phyloP scores from a whole-genome alignment of 805 yeast genomes.

The Myxozyma neglecta region DNA sequence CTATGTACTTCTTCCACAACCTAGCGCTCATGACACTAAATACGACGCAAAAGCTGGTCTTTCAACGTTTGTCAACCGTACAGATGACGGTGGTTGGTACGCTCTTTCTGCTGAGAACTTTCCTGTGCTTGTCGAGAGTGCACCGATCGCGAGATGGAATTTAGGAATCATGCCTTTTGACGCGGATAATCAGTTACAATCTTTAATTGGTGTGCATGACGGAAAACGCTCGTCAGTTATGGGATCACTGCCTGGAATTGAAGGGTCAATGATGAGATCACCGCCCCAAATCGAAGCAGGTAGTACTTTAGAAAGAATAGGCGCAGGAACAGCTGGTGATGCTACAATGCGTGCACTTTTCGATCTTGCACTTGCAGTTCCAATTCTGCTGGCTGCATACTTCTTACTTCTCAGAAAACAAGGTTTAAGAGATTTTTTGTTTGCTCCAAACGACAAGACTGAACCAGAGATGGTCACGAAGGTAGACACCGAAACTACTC shows the following conservation, averaged over 20 bases:
- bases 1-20: slow-evolving; percentile 44
- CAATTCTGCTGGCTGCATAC: slow-evolving; percentile 14
- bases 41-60: slow-evolving; percentile 34
- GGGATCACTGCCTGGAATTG: slow-evolving; percentile 17
- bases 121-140: slow-evolving; percentile 78
- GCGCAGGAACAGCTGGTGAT: neutral
- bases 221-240: slow-evolving; percentile 33
- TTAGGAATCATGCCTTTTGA: slow-evolving; percentile 14
- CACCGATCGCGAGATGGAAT: slow-evolving; percentile 67
- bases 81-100: slow-evolving; percentile 67
- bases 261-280: slow-evolving; percentile 4
- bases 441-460: neutral
- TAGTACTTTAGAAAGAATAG: neutral
- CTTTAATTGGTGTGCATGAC: slow-evolving; percentile 28
- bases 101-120: slow-evolving; percentile 77
- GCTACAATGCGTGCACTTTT: slow-evolving; percentile 15
- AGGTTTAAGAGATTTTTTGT: slow-evolving; percentile 7
- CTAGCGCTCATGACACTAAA: slow-evolving; percentile 28
- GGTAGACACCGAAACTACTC: no score
- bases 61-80: slow-evolving; percentile 62
- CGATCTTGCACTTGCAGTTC: slow-evolving; percentile 13
- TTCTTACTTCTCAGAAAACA: slow-evolving; percentile 6
- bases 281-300: slow-evolving; percentile 13
- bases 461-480: neutral
- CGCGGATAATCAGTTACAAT: slow-evolving; percentile 8